These are phyloP conservation scores for Atkinsonella texensis DNA, from an alignment of 2,329 filamentous ascomycete species.

Conservation along the genomic window DNA sequence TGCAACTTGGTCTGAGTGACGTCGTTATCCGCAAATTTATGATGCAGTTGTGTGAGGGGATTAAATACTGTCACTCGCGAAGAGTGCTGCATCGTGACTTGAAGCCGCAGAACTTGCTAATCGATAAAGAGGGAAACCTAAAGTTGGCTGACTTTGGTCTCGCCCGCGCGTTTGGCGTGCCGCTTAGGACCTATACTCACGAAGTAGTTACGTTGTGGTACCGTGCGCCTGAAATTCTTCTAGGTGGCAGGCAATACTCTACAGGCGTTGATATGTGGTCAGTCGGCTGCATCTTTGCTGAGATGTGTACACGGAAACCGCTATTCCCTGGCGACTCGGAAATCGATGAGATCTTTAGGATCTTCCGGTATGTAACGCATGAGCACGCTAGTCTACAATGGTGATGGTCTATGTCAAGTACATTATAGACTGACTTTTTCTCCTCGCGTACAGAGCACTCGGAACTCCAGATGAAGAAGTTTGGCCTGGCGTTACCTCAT, in stretches of 20 bases:
- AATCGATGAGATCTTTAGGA: slow-evolving; percentile 33
- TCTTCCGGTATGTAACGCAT: slow-evolving; percentile 53
- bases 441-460: slow-evolving; percentile 41
- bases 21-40: slow-evolving; percentile 89
- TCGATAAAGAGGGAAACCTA: slow-evolving; percentile 75
- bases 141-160: slow-evolving; percentile 87
- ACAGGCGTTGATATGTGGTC: slow-evolving; percentile 97
- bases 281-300: slow-evolving; percentile 85
- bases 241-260: slow-evolving; percentile 84
- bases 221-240: slow-evolving; percentile 76
- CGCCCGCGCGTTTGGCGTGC: slow-evolving; percentile 81
- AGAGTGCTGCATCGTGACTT: slow-evolving; percentile 78
- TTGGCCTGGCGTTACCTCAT: slow-evolving; percentile 89
- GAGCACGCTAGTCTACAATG: neutral
- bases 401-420: neutral
- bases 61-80: slow-evolving; percentile 81
- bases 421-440: neutral
- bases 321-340: slow-evolving; percentile 83
- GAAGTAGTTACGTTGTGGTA: slow-evolving; percentile 96
- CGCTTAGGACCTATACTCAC: slow-evolving; percentile 83
- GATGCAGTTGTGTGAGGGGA: slow-evolving; percentile 72
- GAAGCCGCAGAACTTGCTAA: slow-evolving; percentile 84
- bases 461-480: slow-evolving; percentile 71
- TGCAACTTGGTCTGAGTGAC: slow-evolving; percentile 60
- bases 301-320: slow-evolving; percentile 91